Percentiles rank a stretch among this genome's conserved stretches.
Conservation (phyloP, 352 stramenopile species). For the Pythium sukuiense region DNA sequence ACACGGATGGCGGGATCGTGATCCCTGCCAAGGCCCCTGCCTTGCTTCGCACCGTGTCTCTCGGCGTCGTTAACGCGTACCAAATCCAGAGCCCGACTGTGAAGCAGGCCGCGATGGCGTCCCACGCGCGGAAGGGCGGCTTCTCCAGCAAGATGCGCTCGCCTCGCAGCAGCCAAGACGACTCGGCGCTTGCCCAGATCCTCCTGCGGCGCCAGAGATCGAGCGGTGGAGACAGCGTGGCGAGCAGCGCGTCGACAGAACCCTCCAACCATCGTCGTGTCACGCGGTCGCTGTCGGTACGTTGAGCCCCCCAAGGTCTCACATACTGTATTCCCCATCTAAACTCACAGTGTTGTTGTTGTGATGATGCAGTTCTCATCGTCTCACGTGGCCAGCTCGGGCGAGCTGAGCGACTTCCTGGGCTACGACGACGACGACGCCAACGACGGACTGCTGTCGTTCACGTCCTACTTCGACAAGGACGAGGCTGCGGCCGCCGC, state of each 20-base stretch:
- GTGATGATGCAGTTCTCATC: slow-evolving; percentile 25
- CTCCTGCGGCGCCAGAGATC: neutral
- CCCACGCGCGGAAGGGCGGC: slow-evolving; percentile 35
- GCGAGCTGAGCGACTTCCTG: slow-evolving; percentile 51
- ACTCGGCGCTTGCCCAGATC: neutral
- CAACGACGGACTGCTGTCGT: slow-evolving; percentile 9
- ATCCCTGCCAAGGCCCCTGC: slow-evolving; percentile 34
- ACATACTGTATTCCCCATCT: neutral
- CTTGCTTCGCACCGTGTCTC: slow-evolving; percentile 47
- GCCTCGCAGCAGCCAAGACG: neutral
- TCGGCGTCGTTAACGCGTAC: slow-evolving; percentile 21
- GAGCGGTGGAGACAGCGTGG: slow-evolving; percentile 49
- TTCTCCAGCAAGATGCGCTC: slow-evolving; percentile 29
- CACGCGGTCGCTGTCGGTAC: slow-evolving; percentile 55
- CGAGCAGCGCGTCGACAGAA: slow-evolving; percentile 59
- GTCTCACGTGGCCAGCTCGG: slow-evolving; percentile 35
- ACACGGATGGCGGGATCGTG: slow-evolving; percentile 22
- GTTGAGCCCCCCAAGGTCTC: slow-evolving; percentile 14
- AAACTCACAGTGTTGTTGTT: slow-evolving; percentile 19
- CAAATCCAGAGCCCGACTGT: slow-evolving; percentile 46
- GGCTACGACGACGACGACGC: slow-evolving; percentile 49
- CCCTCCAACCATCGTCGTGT: slow-evolving; percentile 54
- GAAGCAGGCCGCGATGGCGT: slow-evolving; percentile 47
- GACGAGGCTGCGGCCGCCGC: too few relatives aligned
- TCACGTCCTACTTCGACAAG: slow-evolving; percentile 13